Evolutionary conservation across 2,329 filamentous ascomycete genomes (phyloP), one percentile per base, ranked within the genome.

Genomic region (Monosporascus ibericus): DNA sequence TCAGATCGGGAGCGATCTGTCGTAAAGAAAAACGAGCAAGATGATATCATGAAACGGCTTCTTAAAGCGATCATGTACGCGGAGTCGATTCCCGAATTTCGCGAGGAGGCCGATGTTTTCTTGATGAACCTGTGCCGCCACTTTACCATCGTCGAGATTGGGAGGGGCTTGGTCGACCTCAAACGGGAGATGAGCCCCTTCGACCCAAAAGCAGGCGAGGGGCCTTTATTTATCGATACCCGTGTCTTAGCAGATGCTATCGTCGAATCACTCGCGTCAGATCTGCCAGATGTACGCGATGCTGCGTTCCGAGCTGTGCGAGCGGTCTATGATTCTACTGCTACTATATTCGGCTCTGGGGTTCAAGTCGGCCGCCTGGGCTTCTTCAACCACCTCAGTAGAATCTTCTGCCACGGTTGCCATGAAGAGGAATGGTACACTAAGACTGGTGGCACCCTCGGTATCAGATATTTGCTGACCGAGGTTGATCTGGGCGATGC

Each of bases 351-450:
- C 58, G 92, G 92, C 3, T 84, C 82, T 1, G 75, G 85, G 39
- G 80, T 79, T 22, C 81, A 87, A 50, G 85, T 92, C 34, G 83
- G 88, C 36, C 85, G 84, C 52, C 78, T 99, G 8, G 84, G 87
- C 0, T 90, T 99, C 70, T 99, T 99, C 72, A 80, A 79, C 53
- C 86, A 92, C 63, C 77, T 99, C 6, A 86, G 87, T 39, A 87
- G 84, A 55, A 86, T 85, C 0, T 96, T 97, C 67, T 94, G 90
- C 61, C 94, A 99, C 67, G 91, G 90, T 58, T 99, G 94, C 68
- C 92, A 96, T 63, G 91, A 94, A 63, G 92, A 99, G 68, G 94
- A 99, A 63, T 99, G 95, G 94, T 99, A 96, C 65, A 92, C 92
- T 49, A 99, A 99, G 71, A 88, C 91, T 38, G 94, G 92, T 48